phyloP scores from a whole-genome alignment of 2,329 filamentous ascomycete species.

The Cercospora sesami region DNA sequence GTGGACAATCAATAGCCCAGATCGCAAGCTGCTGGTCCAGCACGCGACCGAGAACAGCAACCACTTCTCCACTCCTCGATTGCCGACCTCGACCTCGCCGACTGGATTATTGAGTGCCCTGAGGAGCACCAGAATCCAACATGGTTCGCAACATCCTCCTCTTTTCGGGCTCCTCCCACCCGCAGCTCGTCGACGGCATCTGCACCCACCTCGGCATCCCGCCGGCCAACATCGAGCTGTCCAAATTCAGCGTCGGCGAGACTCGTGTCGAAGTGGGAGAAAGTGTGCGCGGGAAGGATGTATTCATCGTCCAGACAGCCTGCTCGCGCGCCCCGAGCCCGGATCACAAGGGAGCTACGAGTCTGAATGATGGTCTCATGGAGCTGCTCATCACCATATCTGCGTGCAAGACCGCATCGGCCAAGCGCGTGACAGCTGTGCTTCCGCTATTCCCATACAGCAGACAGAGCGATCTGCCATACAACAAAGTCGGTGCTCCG shows the following conservation, averaged over 20 bases:
- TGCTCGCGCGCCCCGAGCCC: constrained; percentile 24
- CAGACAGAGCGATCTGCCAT: constrained; percentile 91
- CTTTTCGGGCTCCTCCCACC: constrained; percentile 90
- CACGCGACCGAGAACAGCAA: not conserved
- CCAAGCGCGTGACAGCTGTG: constrained; percentile 88
- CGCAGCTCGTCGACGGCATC: constrained; percentile 79
- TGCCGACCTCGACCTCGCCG: not conserved
- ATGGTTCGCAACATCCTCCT: constrained; percentile 97
- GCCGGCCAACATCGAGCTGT: constrained; percentile 77
- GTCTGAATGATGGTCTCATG: constrained; percentile 82
- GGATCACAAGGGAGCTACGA: constrained; percentile 19
- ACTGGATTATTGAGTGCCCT: not conserved
- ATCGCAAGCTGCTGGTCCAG: not conserved
- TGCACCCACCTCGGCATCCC: constrained; percentile 86
- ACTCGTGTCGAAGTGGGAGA: constrained; percentile 94
- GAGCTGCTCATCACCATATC: constrained; percentile 97
- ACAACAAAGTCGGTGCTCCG: constrained; percentile 92
- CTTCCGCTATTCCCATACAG: constrained; percentile 96
- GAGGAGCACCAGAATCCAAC: constrained; percentile 12
- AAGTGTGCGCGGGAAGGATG: constrained; percentile 95
- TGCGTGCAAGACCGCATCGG: constrained; percentile 94
- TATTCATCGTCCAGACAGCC: constrained; percentile 89
- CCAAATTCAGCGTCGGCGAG: constrained; percentile 93
- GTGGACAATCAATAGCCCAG: not conserved
- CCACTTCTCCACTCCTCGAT: not conserved